phyloP scores from a whole-genome alignment of 2,329 filamentous ascomycete species.

The Huntiella savannae region DNA sequence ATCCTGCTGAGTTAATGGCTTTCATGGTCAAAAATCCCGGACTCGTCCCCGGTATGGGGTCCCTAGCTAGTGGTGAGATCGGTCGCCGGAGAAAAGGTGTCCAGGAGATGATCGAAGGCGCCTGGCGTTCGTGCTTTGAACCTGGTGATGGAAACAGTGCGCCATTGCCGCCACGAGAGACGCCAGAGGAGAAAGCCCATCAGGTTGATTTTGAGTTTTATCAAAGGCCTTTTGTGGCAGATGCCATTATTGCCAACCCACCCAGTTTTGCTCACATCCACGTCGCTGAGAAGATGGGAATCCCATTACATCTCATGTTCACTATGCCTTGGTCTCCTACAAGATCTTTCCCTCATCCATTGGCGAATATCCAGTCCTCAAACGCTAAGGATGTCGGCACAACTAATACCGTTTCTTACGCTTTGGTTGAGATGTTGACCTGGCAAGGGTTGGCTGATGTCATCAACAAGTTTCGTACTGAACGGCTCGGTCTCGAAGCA shows the following conservation, averaged over 20 bases:
- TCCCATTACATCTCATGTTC: constrained; percentile 74
- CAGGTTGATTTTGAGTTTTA: constrained; percentile 20
- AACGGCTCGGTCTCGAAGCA: constrained; percentile 53
- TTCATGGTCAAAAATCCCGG: constrained; percentile 87
- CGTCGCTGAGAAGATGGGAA: constrained; percentile 54
- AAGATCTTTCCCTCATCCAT: constrained; percentile 65
- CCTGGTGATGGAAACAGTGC: constrained; percentile 45
- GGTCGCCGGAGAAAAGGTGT: constrained; percentile 56
- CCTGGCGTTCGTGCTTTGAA: constrained; percentile 74
- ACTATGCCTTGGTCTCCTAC: constrained; percentile 92
- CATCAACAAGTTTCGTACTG: constrained; percentile 70
- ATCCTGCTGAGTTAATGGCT: constrained; percentile 60
- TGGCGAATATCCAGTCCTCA: constrained; percentile 61
- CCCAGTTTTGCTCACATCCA: constrained; percentile 62
- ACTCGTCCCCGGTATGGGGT: constrained; percentile 64
- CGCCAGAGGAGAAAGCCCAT: constrained; percentile 20
- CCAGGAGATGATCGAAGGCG: constrained; percentile 61
- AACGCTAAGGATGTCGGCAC: constrained; percentile 52
- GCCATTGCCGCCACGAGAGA: constrained; percentile 26
- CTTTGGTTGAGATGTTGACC: constrained; percentile 74
- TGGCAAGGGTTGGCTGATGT: constrained; percentile 86
- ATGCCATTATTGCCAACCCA: constrained; percentile 62
- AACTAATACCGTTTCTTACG: constrained; percentile 69
- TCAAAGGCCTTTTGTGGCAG: constrained; percentile 55
- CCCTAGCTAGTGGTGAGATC: constrained; percentile 58